These are phyloP conservation scores for Cladosporium austrohemisphaericum DNA, from an alignment of 2,329 filamentous ascomycete genomes.

Conservation along the genomic window DNA sequence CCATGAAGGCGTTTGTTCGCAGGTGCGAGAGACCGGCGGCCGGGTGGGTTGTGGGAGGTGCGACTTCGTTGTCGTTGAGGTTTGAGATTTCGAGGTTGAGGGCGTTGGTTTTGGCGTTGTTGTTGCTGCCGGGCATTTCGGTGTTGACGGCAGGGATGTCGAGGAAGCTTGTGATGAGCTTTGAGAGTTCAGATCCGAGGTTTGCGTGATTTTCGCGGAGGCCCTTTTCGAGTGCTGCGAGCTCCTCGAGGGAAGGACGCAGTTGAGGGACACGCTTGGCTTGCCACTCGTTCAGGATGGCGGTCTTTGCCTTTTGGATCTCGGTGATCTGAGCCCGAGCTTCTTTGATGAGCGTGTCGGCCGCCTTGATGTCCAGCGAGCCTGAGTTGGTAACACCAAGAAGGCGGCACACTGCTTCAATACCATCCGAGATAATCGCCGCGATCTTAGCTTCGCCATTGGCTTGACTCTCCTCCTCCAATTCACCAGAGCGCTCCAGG, in stretches of 20 bases:
- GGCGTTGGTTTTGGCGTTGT: conserved; percentile 1
- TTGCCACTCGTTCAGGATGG: conserved; percentile 22
- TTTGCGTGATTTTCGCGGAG: conserved; percentile 47
- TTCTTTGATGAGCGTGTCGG: neutral
- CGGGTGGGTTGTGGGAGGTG: conserved; percentile 61
- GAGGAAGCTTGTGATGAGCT: conserved; percentile 53
- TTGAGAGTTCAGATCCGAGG: conserved; percentile 50
- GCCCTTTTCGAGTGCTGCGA: conserved; percentile 30
- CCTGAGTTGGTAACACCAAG: neutral
- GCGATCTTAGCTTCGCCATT: neutral
- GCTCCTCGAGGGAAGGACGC: conserved; percentile 14
- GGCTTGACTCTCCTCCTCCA: neutral
- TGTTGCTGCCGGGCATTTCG: conserved; percentile 35
- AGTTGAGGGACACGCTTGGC: conserved; percentile 19
- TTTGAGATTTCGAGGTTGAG: conserved; percentile 1
- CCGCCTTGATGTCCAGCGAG: neutral
- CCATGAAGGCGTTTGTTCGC: conserved; percentile 51
- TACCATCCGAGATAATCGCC: conserved; percentile 2
- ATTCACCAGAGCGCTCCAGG: conserved; percentile 2
- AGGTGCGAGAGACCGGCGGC: conserved; percentile 62
- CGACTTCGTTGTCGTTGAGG: conserved; percentile 28
- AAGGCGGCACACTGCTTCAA: neutral
- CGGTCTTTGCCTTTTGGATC: conserved; percentile 17
- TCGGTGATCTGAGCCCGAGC: conserved; percentile 11
- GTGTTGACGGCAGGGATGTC: conserved; percentile 48